Conservation (phyloP, 2,329 filamentous ascomycete genomes). For the Lecanicillium sp. region DNA sequence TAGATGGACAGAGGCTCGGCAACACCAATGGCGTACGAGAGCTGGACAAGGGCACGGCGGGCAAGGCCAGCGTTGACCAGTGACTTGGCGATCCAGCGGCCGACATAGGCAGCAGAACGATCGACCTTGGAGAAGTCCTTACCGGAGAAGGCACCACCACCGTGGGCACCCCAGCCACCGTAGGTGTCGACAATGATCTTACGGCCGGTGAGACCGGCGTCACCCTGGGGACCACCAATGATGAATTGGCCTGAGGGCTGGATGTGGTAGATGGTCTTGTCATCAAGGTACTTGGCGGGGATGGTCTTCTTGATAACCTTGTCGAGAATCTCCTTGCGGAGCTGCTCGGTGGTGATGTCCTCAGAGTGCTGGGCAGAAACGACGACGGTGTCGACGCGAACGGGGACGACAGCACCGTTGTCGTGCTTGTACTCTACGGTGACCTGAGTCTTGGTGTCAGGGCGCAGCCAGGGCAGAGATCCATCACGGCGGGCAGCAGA, state of each 20-base stretch:
- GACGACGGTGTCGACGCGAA: constrained; percentile 92
- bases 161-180: constrained; percentile 98
- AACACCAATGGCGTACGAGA: constrained; percentile 98
- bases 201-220: constrained; percentile 94
- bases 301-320: constrained; percentile 97
- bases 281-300: constrained; percentile 83
- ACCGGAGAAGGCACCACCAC: constrained; percentile 99
- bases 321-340: constrained; percentile 91
- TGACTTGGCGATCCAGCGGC: constrained; percentile 98
- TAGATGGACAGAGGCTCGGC: constrained; percentile 96
- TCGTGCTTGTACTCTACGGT: constrained; percentile 98
- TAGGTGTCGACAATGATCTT: constrained; percentile 99
- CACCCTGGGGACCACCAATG: constrained; percentile 98
- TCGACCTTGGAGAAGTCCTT: constrained; percentile 99
- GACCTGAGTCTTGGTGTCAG: constrained; percentile 99
- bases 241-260: constrained; percentile 98
- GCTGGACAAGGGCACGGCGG: constrained; percentile 90
- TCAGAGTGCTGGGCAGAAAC: constrained; percentile 91
- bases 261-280: constrained; percentile 94
- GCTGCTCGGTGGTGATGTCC: constrained; percentile 80
- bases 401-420: constrained; percentile 82
- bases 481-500: constrained; percentile 80
- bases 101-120: constrained; percentile 93
- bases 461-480: constrained; percentile 84
- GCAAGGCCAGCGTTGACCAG: constrained; percentile 82